Conservation (phyloP, 331 rosid genomes). For the Dryas integrifolia region DNA sequence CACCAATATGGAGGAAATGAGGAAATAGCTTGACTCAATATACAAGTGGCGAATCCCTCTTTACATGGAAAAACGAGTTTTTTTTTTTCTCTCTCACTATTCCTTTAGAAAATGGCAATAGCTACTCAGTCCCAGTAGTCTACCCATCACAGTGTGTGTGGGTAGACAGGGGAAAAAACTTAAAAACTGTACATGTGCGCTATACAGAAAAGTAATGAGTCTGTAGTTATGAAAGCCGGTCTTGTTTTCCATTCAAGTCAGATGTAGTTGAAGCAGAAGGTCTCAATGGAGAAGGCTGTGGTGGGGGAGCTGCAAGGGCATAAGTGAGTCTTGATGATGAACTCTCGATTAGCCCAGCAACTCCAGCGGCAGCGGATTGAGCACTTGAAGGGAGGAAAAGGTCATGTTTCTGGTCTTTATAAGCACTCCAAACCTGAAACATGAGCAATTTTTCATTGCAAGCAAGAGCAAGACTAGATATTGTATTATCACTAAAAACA, state of each 20-base stretch:
- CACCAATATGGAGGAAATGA: slow-evolving; percentile 29
- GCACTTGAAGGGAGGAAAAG: slow-evolving; percentile 98
- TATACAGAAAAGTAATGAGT: slow-evolving; percentile 47
- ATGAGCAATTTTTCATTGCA: slow-evolving; percentile 6
- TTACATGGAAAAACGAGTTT: slow-evolving; percentile 36
- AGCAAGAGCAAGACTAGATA: background rate
- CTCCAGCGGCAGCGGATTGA: slow-evolving; percentile 97
- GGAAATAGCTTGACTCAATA: slow-evolving; percentile 42
- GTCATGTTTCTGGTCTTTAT: slow-evolving; percentile 97
- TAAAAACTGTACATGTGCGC: slow-evolving; percentile 62
- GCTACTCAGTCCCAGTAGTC: slow-evolving; percentile 39
- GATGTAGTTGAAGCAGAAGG: slow-evolving; percentile 50
- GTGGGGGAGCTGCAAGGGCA: slow-evolving; percentile 81
- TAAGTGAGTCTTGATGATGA: slow-evolving; percentile 82
- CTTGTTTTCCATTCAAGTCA: slow-evolving; percentile 53
- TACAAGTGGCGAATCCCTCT: slow-evolving; percentile 47
- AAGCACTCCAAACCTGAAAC: slow-evolving; percentile 93
- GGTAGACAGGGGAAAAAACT: slow-evolving; percentile 18
- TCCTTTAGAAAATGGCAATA: slow-evolving; percentile 36
- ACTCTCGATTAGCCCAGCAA: slow-evolving; percentile 91
- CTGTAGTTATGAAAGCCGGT: slow-evolving; percentile 33
- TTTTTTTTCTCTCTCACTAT: background rate
- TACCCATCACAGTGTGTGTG: slow-evolving; percentile 18
- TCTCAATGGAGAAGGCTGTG: slow-evolving; percentile 51
- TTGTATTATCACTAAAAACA: background rate